A percentile compares a stretch with the other conserved stretches of the same genome.
Evolutionary conservation across 2,329 filamentous ascomycete genomes (phyloP).

Genomic region (Metarhizium robertsii): DNA sequence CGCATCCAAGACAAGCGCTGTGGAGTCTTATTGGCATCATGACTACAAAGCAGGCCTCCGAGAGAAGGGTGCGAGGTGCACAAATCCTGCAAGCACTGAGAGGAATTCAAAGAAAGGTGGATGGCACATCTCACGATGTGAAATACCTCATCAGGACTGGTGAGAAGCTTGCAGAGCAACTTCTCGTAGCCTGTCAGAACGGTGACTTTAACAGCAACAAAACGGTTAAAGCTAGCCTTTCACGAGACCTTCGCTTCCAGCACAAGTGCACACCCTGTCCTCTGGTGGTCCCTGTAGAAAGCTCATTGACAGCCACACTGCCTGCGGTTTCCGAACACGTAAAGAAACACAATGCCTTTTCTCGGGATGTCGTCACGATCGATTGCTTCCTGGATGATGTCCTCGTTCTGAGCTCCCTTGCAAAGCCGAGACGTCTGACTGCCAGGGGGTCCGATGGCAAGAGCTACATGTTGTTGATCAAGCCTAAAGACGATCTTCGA

Average conservation of each 20-base stretch:
- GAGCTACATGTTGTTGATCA: conserved; percentile 83
- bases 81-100: conserved; percentile 43
- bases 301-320: conserved; percentile 71
- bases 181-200: conserved; percentile 71
- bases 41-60: conserved; percentile 62
- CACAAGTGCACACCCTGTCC: conserved; percentile 73
- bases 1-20: conserved; percentile 83
- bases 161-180: conserved; percentile 73
- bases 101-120: conserved; percentile 39
- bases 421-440: conserved; percentile 83
- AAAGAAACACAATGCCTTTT: conserved; percentile 77
- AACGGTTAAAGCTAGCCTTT: conserved; percentile 62
- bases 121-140: conserved; percentile 48
- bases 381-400: conserved; percentile 77
- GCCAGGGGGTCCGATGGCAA: conserved; percentile 84
- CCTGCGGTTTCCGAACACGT: conserved; percentile 64
- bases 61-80: conserved; percentile 49
- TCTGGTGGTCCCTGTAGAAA: conserved; percentile 82
- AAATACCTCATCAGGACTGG: conserved; percentile 65
- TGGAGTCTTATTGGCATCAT: conserved; percentile 87
- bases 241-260: conserved; percentile 72
- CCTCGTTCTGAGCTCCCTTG: conserved; percentile 79
- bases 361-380: conserved; percentile 77
- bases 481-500: conserved; percentile 94
- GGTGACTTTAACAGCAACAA: conserved; percentile 61